Evolutionary conservation across 2,329 filamentous ascomycete genomes (phyloP).

Genomic region (Aspergillus fumigatiaffinis): DNA sequence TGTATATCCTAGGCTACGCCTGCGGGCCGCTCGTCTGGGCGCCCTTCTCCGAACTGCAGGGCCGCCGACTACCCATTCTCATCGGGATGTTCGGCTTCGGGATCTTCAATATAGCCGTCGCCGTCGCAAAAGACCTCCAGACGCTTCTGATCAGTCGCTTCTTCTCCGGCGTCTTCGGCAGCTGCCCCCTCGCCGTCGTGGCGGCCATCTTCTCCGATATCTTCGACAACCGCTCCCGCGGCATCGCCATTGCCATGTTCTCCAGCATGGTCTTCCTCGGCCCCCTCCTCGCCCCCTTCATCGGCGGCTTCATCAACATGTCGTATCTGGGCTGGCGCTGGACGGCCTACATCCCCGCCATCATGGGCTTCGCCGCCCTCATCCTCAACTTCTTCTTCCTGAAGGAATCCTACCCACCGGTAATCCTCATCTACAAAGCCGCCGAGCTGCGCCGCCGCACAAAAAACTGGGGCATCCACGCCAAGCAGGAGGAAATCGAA

Average conservation of each 20-base stretch:
- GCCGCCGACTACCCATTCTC: constrained; percentile 49
- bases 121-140: constrained; percentile 34
- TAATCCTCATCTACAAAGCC: constrained; percentile 52
- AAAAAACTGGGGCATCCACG: constrained; percentile 57
- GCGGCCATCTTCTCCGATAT: constrained; percentile 44
- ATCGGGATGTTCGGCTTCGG: constrained; percentile 39
- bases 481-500: constrained; percentile 50
- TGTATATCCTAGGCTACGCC: constrained; percentile 49
- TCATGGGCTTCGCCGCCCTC: constrained; percentile 50
- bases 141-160: constrained; percentile 40
- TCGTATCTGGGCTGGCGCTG: constrained; percentile 47
- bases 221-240: constrained; percentile 40
- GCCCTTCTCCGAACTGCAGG: constrained; percentile 57
- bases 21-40: constrained; percentile 59
- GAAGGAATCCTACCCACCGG: constrained; percentile 52
- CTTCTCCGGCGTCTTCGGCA: constrained; percentile 44
- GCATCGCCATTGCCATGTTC: constrained; percentile 44
- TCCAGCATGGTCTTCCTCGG: constrained; percentile 51
- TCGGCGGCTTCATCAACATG: constrained; percentile 47
- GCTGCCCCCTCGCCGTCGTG: constrained; percentile 39
- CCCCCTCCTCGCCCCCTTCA: constrained; percentile 47
- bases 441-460: constrained; percentile 50
- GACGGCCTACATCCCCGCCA: constrained; percentile 46
- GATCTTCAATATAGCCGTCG: constrained; percentile 43
- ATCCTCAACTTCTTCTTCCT: constrained; percentile 37